A percentile compares a stretch with the other conserved stretches of the same genome.
phyloP scores from a whole-genome alignment of 2,329 filamentous ascomycete genomes.

The Ophiosphaerella korrae region DNA sequence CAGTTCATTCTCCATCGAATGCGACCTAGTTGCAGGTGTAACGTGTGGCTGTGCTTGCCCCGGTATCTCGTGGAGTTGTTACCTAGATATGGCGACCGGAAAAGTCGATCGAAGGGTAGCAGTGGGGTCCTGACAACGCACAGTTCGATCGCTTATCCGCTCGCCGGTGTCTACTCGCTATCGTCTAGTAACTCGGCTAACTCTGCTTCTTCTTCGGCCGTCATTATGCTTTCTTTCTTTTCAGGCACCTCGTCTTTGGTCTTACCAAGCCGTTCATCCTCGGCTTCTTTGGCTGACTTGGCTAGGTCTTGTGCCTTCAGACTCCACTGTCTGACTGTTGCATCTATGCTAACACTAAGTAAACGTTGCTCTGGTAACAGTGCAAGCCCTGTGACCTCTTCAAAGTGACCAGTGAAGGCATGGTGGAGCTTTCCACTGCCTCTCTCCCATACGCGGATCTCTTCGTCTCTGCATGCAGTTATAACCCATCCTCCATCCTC shows the following conservation, averaged over 20 bases:
- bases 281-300: constrained; percentile 57
- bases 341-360: constrained; percentile 87
- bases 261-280: constrained; percentile 55
- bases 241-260: constrained; percentile 50
- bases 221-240: constrained; percentile 65
- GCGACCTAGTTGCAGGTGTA: constrained; percentile 18
- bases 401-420: constrained; percentile 81
- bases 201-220: constrained; percentile 90
- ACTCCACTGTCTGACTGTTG: constrained; percentile 84
- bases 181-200: constrained; percentile 89
- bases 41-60: constrained; percentile 26
- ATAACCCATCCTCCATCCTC: constrained; percentile 76
- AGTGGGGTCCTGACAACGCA: constrained; percentile 21
- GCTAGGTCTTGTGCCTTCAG: constrained; percentile 67
- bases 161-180: constrained; percentile 55
- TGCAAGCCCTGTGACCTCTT: constrained; percentile 85
- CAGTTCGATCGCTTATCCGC: constrained; percentile 24
- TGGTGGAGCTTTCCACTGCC: constrained; percentile 73
- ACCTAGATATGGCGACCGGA: constrained; percentile 29
- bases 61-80: constrained; percentile 27
- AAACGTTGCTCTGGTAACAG: constrained; percentile 63
- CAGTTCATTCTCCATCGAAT: constrained; percentile 17
- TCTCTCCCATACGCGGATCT: constrained; percentile 87
- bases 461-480: constrained; percentile 88
- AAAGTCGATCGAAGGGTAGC: constrained; percentile 24